Conservation (phyloP, 2,329 filamentous ascomycete species). For the Rutstroemia sp. region DNA sequence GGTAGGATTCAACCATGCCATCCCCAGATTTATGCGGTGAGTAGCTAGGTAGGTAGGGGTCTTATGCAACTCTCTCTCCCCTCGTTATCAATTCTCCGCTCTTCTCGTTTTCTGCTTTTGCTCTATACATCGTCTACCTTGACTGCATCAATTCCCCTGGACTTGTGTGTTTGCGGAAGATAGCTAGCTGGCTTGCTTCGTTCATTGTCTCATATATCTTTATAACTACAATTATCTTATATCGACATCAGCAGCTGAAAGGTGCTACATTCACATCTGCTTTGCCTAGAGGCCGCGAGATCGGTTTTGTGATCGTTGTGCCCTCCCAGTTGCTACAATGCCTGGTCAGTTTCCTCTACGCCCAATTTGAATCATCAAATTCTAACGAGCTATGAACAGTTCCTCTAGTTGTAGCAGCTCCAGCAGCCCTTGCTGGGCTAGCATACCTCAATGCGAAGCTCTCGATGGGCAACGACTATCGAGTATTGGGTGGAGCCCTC, state of each 20-base stretch:
- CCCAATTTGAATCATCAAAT: not conserved
- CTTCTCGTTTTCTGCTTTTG: not conserved
- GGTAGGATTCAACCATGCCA: no score
- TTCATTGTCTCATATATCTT: no score
- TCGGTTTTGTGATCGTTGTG: no score
- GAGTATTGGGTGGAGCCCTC: constrained; percentile 48
- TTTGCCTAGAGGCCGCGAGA: no score
- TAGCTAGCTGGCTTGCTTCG: no score
- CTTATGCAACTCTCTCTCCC: not conserved
- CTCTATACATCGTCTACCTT: not conserved
- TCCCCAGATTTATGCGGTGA: not conserved
- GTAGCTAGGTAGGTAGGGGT: not conserved
- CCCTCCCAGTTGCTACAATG: constrained; percentile 12
- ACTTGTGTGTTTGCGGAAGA: no score
- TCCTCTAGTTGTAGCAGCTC: constrained; percentile 46
- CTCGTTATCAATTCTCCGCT: not conserved
- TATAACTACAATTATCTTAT: no score
- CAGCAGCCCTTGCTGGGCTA: constrained; percentile 57
- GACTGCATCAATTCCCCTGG: no score
- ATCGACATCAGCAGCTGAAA: no score
- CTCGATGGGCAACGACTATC: constrained; percentile 57
- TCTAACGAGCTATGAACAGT: constrained; percentile 30
- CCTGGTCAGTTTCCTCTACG: constrained; percentile 16
- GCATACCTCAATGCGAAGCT: constrained; percentile 73
- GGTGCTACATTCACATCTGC: no score